A percentile compares a stretch with the other conserved stretches of the same genome.
Evolutionary conservation across 257 asterid genomes (phyloP).

Genomic region (Nicotiana tomentosiformis): DNA sequence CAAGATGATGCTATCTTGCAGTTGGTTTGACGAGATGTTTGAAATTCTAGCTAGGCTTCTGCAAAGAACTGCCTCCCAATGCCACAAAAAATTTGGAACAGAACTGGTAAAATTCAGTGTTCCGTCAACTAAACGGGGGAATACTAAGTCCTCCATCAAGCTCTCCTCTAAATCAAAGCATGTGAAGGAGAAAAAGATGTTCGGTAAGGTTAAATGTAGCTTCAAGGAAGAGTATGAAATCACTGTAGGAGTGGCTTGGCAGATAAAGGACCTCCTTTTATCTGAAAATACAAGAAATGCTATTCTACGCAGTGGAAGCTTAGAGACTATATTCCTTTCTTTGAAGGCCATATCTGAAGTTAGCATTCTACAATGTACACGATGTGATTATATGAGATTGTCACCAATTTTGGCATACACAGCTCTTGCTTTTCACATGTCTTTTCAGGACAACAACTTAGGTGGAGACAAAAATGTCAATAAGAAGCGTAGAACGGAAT

Average conservation of each 20-base stretch:
- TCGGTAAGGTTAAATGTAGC: constrained; percentile 15
- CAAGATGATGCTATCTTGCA: constrained; percentile 64
- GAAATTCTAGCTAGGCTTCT: constrained; percentile 51
- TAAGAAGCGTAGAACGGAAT: constrained; percentile 1
- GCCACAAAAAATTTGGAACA: constrained; percentile 38
- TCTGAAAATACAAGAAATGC: constrained; percentile 55
- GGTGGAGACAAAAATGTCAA: constrained; percentile 20
- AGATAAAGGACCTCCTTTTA: constrained; percentile 73
- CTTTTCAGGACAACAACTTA: constrained; percentile 43
- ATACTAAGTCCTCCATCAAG: constrained; percentile 31
- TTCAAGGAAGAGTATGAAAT: constrained; percentile 57
- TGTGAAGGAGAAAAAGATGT: constrained; percentile 29
- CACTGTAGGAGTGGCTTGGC: constrained; percentile 88
- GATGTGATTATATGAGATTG: constrained; percentile 38
- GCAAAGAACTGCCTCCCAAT: constrained; percentile 55
- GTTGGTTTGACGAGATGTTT: constrained; percentile 78
- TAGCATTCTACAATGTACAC: constrained; percentile 60
- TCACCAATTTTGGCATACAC: constrained; percentile 63
- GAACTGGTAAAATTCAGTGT: constrained; percentile 27
- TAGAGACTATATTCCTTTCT: constrained; percentile 43
- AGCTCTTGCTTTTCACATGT: constrained; percentile 59
- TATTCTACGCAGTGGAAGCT: constrained; percentile 37
- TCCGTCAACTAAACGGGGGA: constrained; percentile 32
- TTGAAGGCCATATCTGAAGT: constrained; percentile 74
- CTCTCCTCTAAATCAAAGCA: constrained; percentile 39